Evolutionary conservation across 2,329 filamentous ascomycete species (phyloP).

Genomic region (Myotisia sp.): DNA sequence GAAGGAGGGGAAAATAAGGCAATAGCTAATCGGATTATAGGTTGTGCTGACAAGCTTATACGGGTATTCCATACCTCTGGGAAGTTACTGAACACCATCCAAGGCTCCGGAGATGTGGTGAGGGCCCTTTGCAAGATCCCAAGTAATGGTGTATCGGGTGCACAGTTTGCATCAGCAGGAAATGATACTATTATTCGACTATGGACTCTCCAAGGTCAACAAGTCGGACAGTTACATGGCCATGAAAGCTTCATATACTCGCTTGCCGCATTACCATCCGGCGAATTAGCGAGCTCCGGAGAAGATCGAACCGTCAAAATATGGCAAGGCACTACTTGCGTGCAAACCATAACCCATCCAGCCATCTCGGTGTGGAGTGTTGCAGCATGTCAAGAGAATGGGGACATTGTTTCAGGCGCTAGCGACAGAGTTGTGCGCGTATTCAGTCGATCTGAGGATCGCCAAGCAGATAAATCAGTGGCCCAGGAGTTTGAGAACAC

Average conservation of each 20-base stretch:
- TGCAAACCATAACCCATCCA: slow-evolving; percentile 93
- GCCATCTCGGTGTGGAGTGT: slow-evolving; percentile 95
- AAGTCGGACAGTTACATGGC: slow-evolving; percentile 63
- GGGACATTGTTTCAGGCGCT: slow-evolving; percentile 85
- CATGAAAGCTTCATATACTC: slow-evolving; percentile 95
- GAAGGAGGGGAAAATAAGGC: too few relatives aligned
- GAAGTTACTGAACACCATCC: slow-evolving; percentile 48
- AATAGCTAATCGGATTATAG: slow-evolving; percentile 23
- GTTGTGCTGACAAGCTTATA: slow-evolving; percentile 78
- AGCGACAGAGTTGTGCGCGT: slow-evolving; percentile 77
- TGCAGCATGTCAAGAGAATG: slow-evolving; percentile 63
- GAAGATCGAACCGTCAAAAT: slow-evolving; percentile 88
- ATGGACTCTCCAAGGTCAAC: slow-evolving; percentile 67
- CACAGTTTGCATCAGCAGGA: slow-evolving; percentile 85
- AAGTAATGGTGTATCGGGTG: slow-evolving; percentile 58
- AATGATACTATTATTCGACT: slow-evolving; percentile 83
- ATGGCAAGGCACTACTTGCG: slow-evolving; percentile 68
- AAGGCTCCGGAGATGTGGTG: slow-evolving; percentile 67
- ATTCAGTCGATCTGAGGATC: slow-evolving; percentile 59
- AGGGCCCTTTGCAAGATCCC: slow-evolving; percentile 79
- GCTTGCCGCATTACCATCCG: slow-evolving; percentile 59
- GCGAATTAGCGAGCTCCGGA: slow-evolving; percentile 78
- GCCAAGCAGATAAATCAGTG: slow-evolving; percentile 53
- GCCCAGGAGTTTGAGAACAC: slow-evolving; percentile 66
- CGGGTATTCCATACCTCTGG: slow-evolving; percentile 60